A percentile compares a stretch with the other conserved stretches of the same genome.
phyloP scores from a whole-genome alignment of 176 grass and related monocot species.

The Bonia amplexicaulis region DNA sequence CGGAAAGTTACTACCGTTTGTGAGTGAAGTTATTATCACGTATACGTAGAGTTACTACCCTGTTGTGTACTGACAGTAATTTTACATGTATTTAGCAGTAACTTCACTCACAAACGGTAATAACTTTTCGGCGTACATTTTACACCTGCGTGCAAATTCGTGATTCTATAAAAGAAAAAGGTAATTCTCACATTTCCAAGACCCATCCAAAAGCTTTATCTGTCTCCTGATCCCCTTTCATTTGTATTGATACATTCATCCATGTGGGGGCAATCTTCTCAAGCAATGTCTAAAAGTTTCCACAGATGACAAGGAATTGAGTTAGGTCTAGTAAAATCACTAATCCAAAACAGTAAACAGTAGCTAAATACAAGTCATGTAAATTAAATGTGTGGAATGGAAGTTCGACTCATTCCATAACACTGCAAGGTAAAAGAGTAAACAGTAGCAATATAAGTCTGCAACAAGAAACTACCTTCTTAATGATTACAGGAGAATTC shows the following conservation, averaged over 20 bases:
- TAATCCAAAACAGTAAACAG: slow-evolving; percentile 4
- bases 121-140: too few species aligned
- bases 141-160: too few species aligned
- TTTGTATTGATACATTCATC: slow-evolving; percentile 91
- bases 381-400: background rate
- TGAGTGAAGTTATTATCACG: too few species aligned
- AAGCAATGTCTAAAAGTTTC: slow-evolving; percentile 39
- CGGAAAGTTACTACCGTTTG: too few species aligned
- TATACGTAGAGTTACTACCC: too few species aligned
- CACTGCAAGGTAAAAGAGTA: background rate
- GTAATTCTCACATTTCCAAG: slow-evolving; percentile 77
- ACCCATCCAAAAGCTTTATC: slow-evolving; percentile 93
- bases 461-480: slow-evolving; percentile 59
- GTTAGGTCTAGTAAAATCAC: background rate
- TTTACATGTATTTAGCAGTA: too few species aligned
- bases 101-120: too few species aligned
- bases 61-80: too few species aligned
- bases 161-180: background rate
- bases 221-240: slow-evolving; percentile 91
- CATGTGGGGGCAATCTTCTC: slow-evolving; percentile 95
- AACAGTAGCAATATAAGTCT: background rate
- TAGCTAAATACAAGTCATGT: background rate
- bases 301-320: background rate
- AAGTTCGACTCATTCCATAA: background rate
- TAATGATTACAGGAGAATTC: slow-evolving; percentile 96